Evolutionary conservation across 106 monocot genomes (phyloP).

Genomic region (Dendrobium officinale): DNA sequence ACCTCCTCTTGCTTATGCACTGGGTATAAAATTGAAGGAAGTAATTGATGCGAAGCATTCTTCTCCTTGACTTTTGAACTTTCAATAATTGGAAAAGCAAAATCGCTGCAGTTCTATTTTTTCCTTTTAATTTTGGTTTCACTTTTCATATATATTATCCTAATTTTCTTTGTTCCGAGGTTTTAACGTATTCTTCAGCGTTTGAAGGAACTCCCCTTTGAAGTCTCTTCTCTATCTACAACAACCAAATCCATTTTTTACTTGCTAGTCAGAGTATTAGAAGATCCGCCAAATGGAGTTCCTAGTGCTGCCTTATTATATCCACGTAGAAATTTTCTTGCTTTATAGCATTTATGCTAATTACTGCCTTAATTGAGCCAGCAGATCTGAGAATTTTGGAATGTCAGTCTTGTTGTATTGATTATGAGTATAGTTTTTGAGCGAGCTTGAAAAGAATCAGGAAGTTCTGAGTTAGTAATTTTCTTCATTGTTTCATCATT

Average conservation of each 20-base stretch:
- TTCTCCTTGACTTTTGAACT: neutral
- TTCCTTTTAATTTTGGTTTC: no score
- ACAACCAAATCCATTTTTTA: neutral
- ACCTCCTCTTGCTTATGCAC: constrained; percentile 83
- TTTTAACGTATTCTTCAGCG: neutral
- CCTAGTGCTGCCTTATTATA: neutral
- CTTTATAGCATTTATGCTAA: no score
- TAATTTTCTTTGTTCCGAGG: neutral
- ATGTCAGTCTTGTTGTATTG: no score
- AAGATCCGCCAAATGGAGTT: neutral
- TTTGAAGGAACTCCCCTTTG: neutral
- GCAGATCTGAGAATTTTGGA: no score
- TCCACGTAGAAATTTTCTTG: no score
- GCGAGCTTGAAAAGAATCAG: no score
- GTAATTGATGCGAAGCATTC: constrained; percentile 46
- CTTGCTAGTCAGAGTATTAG: neutral
- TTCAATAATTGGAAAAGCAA: neutral
- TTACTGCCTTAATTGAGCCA: no score
- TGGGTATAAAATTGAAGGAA: constrained; percentile 88
- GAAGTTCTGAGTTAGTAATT: no score
- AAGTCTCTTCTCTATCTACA: neutral
- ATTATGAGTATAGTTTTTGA: no score
- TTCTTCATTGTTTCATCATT: no score
- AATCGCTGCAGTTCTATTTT: no score
- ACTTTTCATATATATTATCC: neutral